Evolutionary conservation across 106 monocot genomes (phyloP), one percentile per base, ranked within the genome.

Genomic region (Allium fistulosum): DNA sequence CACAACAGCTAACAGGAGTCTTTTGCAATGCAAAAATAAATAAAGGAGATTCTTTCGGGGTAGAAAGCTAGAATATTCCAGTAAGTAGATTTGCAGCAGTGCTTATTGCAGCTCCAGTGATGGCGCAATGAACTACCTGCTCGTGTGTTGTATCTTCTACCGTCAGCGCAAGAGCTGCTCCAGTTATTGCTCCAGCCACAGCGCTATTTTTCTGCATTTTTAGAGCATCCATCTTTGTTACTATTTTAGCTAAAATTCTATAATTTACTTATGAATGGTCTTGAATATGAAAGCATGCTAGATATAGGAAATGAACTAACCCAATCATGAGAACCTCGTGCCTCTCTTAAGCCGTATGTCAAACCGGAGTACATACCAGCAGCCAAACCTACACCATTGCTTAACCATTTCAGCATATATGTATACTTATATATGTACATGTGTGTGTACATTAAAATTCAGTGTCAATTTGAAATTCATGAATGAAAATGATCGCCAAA

Each of bases 241-340:
- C 5, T 37, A 37, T 37, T 37, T 37, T 37, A 5, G 1, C 37
- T 5, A 37, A 37, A 37, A 2, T 37, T 37, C 2, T 37, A 37
- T 37, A 37, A 37, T 37, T 4, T 37, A 37, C 5, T 4, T 37
- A 37, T 37, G 37, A 37, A 37, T 37, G 2, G 37, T 37, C 37
- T 37, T 37, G 37, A 37, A 2, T 37, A 37, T 37, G 5, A 37
- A 37, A 4, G 37, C 2, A 37, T 0, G 5, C 1, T 37, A 2
- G 37, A 37, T 37, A 37, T 1, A 37, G 13, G 22, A 59, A 14
- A 61, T 9, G 48, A 67, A 78, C 75, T 45, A 56, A 94, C 94
- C 95, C 91, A 96, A 27, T 96, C 95, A 72, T 96, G 95, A 50
- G 83, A 69, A 59, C 95, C 95, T 46, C 88, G 74, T 2, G 85